These are phyloP conservation scores for Fusarium marasasianum DNA, from an alignment of 2,329 filamentous ascomycete genomes.

Conservation along the genomic window DNA sequence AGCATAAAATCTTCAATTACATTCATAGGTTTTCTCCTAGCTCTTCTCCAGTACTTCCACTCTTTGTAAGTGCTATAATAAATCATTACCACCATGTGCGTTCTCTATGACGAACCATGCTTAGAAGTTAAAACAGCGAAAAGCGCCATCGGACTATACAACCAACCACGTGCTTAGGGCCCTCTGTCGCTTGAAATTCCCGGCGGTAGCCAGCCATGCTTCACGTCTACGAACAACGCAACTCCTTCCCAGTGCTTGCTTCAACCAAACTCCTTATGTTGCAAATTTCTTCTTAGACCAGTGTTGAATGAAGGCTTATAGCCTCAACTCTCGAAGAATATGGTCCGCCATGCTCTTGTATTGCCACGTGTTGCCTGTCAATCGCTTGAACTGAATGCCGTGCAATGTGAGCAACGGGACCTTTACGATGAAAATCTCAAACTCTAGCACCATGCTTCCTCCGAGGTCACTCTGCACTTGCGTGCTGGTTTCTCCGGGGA, in stretches of 20 bases:
- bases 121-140: constrained; percentile 31
- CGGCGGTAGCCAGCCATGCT: constrained; percentile 13
- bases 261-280: constrained; percentile 10
- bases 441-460: constrained; percentile 83
- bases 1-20: constrained; percentile 36
- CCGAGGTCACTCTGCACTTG: constrained; percentile 92
- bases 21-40: constrained; percentile 19
- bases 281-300: constrained; percentile 1
- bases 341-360: constrained; percentile 99
- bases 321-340: constrained; percentile 84
- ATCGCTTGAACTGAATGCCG: constrained; percentile 97
- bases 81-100: constrained; percentile 43
- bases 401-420: constrained; percentile 92
- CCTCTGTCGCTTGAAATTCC: constrained; percentile 13
- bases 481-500: constrained; percentile 88
- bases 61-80: constrained; percentile 12
- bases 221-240: constrained; percentile 28
- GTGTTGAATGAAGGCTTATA: constrained; percentile 72
- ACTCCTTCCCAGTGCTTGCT: constrained; percentile 12
- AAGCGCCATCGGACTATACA: constrained; percentile 34
- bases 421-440: constrained; percentile 98
- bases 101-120: constrained; percentile 37
- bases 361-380: constrained; percentile 95
- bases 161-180: constrained; percentile 23
- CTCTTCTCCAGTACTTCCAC: background rate